These are phyloP conservation scores for Pseudogymnoascus sp. DNA, from an alignment of 2,329 filamentous ascomycete species.

Conservation along the genomic window DNA sequence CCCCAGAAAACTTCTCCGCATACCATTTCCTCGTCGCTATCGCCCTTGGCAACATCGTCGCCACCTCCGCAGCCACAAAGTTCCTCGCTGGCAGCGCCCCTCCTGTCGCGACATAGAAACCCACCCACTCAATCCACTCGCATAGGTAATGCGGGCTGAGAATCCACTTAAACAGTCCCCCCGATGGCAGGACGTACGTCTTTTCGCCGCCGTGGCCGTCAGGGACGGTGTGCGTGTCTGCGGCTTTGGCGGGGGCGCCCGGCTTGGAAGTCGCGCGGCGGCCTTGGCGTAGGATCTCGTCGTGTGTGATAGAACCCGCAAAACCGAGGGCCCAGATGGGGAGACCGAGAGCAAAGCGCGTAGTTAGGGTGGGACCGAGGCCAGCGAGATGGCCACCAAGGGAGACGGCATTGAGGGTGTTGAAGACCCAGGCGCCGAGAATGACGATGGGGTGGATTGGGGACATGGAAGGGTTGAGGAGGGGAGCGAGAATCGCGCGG, in stretches of 20 bases:
- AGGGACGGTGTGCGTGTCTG: conserved; percentile 28
- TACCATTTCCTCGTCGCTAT: conserved; percentile 81
- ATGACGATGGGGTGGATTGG: conserved; percentile 71
- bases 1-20: conserved; percentile 72
- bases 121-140: conserved; percentile 94
- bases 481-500: conserved; percentile 73
- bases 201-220: conserved; percentile 54
- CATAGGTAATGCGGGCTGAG: conserved; percentile 91
- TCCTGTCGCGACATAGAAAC: conserved; percentile 72
- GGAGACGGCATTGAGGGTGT: conserved; percentile 69
- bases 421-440: conserved; percentile 59
- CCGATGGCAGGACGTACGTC: conserved; percentile 78
- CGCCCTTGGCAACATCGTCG: conserved; percentile 84
- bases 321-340: conserved; percentile 70
- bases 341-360: conserved; percentile 52
- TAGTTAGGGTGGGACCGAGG: conserved; percentile 55
- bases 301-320: conserved; percentile 75
- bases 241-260: conserved; percentile 35
- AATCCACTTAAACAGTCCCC: conserved; percentile 73
- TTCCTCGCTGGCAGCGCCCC: conserved; percentile 62
- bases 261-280: conserved; percentile 57
- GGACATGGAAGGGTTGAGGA: conserved; percentile 86
- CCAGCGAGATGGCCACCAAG: conserved; percentile 76
- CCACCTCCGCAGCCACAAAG: conserved; percentile 79
- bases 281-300: conserved; percentile 83